These are phyloP conservation scores for Dothidotthia symphoricarpi DNA, from an alignment of 2,329 filamentous ascomycete genomes.

Conservation along the genomic window DNA sequence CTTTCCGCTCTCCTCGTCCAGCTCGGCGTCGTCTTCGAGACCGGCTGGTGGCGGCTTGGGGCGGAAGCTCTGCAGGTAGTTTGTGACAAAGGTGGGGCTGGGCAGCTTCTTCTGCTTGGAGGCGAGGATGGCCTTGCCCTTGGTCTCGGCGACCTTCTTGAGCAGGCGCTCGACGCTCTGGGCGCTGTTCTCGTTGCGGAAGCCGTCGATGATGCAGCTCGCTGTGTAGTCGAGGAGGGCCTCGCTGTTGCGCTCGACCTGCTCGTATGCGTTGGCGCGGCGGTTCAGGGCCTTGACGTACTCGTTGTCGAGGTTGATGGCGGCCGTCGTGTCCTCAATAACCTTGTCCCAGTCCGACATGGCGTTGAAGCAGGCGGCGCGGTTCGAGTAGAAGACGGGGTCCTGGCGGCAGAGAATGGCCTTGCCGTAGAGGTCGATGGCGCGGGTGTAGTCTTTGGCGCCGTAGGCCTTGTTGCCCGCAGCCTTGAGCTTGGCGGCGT, in stretches of 20 bases:
- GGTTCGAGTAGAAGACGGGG: conserved; percentile 98
- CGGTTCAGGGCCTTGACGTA: conserved; percentile 98
- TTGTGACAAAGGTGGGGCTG: conserved; percentile 94
- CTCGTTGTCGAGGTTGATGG: conserved; percentile 87
- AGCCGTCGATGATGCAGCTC: conserved; percentile 97
- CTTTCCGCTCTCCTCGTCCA: conserved; percentile 75
- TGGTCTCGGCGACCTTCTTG: conserved; percentile 94
- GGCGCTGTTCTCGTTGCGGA: conserved; percentile 86
- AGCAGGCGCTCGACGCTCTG: conserved; percentile 87
- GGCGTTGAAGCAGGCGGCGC: conserved; percentile 95
- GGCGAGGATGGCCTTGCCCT: conserved; percentile 84
- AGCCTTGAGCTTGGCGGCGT: conserved; percentile 88
- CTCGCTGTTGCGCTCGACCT: conserved; percentile 86
- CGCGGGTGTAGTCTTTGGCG: conserved; percentile 86
- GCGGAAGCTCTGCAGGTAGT: conserved; percentile 98
- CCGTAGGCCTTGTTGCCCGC: conserved; percentile 96
- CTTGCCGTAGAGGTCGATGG: conserved; percentile 92
- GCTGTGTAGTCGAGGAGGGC: conserved; percentile 96
- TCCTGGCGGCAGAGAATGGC: conserved; percentile 97
- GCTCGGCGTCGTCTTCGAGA: conserved; percentile 76
- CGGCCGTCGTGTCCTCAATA: conserved; percentile 93
- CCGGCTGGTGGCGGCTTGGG: conserved; percentile 74
- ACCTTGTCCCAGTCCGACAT: conserved; percentile 92
- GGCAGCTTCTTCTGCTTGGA: conserved; percentile 82
- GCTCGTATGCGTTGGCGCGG: conserved; percentile 93